phyloP scores from a whole-genome alignment of 345 rosid species.

The Citrus glauca region DNA sequence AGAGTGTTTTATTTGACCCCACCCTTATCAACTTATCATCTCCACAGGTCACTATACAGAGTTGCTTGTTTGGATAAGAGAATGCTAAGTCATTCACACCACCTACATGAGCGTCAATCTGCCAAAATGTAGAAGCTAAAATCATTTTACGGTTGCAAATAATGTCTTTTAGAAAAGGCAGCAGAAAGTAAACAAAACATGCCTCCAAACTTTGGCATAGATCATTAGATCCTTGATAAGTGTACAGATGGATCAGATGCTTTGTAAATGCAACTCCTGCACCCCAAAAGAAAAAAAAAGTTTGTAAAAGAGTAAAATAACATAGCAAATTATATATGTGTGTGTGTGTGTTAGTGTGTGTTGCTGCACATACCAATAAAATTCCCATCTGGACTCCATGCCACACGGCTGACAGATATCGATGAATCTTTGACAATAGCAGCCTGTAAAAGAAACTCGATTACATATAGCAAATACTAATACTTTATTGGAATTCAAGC shows the following conservation, averaged over 20 bases:
- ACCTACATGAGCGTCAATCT: constrained; percentile 38
- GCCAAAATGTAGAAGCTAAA: constrained; percentile 2
- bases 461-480: constrained; percentile 14
- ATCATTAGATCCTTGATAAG: constrained; percentile 24
- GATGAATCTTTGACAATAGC: constrained; percentile 37
- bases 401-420: constrained; percentile 49
- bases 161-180: background rate
- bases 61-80: constrained; percentile 26
- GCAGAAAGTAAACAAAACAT: background rate
- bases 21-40: constrained; percentile 37
- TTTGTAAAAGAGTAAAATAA: background rate
- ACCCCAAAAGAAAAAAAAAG: background rate
- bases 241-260: constrained; percentile 29
- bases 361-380: constrained; percentile 45
- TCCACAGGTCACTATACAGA: constrained; percentile 34
- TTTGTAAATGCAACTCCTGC: constrained; percentile 34
- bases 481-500: constrained; percentile 2
- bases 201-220: constrained; percentile 29
- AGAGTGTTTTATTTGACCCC: background rate
- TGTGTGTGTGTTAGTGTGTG: background rate
- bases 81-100: constrained; percentile 38
- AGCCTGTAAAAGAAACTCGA: constrained; percentile 35
- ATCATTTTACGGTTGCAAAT: constrained; percentile 8
- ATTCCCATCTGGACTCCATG: constrained; percentile 66
- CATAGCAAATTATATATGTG: background rate